These are phyloP conservation scores for Umbelopsis sp. DNA, from an alignment of 192 early-diverging fungal species.

Conservation along the genomic window DNA sequence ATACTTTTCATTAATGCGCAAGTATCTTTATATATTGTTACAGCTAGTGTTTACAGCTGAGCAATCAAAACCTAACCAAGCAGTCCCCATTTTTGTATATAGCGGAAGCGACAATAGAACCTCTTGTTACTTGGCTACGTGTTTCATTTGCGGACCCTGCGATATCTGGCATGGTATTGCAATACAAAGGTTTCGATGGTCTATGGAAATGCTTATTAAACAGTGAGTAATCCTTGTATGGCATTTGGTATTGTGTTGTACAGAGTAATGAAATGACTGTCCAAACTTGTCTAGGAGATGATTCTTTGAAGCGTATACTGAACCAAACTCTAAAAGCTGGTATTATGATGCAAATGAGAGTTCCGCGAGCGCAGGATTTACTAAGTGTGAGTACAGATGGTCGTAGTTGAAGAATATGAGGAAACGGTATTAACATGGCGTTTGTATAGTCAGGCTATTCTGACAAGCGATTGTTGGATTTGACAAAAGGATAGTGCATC, in stretches of 20 bases:
- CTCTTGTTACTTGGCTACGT: constrained; percentile 34
- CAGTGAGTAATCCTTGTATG: constrained; percentile 18
- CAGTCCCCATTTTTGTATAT: not conserved
- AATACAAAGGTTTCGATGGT: constrained; percentile 44
- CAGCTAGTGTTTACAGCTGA: too few species aligned
- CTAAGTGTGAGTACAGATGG: constrained; percentile 32
- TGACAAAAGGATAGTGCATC: constrained; percentile 21
- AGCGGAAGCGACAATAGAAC: constrained; percentile 45
- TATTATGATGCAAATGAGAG: constrained; percentile 35
- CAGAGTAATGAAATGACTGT: not conserved
- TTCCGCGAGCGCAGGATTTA: constrained; percentile 38
- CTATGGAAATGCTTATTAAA: constrained; percentile 43
- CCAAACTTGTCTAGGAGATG: constrained; percentile 23
- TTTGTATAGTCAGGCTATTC: constrained; percentile 37
- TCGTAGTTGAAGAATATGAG: not conserved
- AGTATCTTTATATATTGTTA: constrained; percentile 19
- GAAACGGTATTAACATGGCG: not conserved
- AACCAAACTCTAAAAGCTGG: constrained; percentile 34
- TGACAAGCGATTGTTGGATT: constrained; percentile 35
- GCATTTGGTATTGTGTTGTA: not conserved
- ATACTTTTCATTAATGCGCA: constrained; percentile 34
- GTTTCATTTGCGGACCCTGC: constrained; percentile 32
- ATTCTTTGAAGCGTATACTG: constrained; percentile 38
- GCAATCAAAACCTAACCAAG: too few species aligned
- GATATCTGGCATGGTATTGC: constrained; percentile 42